phyloP scores from a whole-genome alignment of 768 basidiomycete species.

The Kondoa subrosea region DNA sequence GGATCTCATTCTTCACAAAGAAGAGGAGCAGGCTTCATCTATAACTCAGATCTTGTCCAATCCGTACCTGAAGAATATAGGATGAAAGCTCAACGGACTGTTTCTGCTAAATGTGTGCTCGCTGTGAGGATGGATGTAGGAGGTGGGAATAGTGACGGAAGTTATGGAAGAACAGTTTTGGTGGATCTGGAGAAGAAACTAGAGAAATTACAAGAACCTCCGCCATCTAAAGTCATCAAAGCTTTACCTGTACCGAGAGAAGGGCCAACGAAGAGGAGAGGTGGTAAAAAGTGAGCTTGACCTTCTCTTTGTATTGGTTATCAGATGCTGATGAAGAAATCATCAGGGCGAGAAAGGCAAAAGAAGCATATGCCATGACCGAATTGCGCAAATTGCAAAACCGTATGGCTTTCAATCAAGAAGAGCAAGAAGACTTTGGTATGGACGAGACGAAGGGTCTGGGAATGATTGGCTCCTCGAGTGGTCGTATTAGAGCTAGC shows the following conservation, averaged over 20 bases:
- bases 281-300: constrained; percentile 64
- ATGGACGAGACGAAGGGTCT: constrained; percentile 95
- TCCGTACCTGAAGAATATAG: constrained; percentile 76
- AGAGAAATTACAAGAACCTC: constrained; percentile 78
- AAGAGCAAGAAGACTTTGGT: constrained; percentile 87
- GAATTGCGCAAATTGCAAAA: constrained; percentile 95
- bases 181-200: constrained; percentile 87
- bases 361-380: constrained; percentile 92
- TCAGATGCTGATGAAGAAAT: neutral
- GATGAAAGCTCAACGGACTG: constrained; percentile 76
- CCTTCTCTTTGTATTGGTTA: neutral
- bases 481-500: constrained; percentile 77
- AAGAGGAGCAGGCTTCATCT: constrained; percentile 91
- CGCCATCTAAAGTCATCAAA: constrained; percentile 80
- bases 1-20: constrained; percentile 46
- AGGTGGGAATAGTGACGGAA: constrained; percentile 59
- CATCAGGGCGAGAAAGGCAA: constrained; percentile 80
- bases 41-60: constrained; percentile 75
- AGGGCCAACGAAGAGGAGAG: constrained; percentile 76
- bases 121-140: constrained; percentile 91
- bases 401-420: constrained; percentile 85
- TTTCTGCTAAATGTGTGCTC: constrained; percentile 77
- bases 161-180: constrained; percentile 57
- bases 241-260: constrained; percentile 88
- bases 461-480: constrained; percentile 81